Base-by-base conservation (phyloP, 495 filamentous ascomycete genomes). In the Cairneyella variabilis region DNA sequence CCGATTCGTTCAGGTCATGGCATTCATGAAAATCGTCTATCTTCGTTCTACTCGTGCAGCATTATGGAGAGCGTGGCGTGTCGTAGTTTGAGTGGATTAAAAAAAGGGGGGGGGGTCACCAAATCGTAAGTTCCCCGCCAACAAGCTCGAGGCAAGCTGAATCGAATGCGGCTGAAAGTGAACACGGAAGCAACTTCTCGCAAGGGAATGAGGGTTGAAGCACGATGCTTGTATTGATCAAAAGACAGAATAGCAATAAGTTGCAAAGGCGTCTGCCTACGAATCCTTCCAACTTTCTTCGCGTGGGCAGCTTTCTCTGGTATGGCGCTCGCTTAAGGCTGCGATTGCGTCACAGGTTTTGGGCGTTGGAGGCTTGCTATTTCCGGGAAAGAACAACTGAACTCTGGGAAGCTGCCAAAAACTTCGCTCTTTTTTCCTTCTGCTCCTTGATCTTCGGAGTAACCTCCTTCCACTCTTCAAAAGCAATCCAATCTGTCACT, bases 111-210 rank as follows among this genome's bases (percentile, higher is more conserved):
- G 39, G 28, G 8, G 17, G 23, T 23, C 30, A 34, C 17, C n/a
- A n/a, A 32, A 41, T 50, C 53, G 53, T 28, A 23, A 48, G 46
- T 45, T 56, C 53, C 53, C 47, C 40, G 47, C 53, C 17, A 44
- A 6, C 26, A 22, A 36, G 39, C 22, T 41, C 20, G n/a, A n/a
- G n/a, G n/a, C n/a, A n/a, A n/a, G n/a, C n/a, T n/a, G 44, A 26
- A 44, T 34, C 30, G 30, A 34, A 34, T 34, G 30, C 8, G 14
- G 30, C 14, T 34, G 30, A n/a, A n/a, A n/a, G 30, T 34, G 30
- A 14, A 34, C 8, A 14, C 8, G 14, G 30, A 27, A 27, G 12
- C 22, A 27, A 27, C 6, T 26, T 34, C 30, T 8, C 14, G 14
- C 30, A 8, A 8, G 30, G 14, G 30, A 14, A 14, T 14, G 30